A percentile compares a stretch with the other conserved stretches of the same genome.
Conservation (phyloP, 2,329 filamentous ascomycete genomes). For the Hypoxylon sp. region DNA sequence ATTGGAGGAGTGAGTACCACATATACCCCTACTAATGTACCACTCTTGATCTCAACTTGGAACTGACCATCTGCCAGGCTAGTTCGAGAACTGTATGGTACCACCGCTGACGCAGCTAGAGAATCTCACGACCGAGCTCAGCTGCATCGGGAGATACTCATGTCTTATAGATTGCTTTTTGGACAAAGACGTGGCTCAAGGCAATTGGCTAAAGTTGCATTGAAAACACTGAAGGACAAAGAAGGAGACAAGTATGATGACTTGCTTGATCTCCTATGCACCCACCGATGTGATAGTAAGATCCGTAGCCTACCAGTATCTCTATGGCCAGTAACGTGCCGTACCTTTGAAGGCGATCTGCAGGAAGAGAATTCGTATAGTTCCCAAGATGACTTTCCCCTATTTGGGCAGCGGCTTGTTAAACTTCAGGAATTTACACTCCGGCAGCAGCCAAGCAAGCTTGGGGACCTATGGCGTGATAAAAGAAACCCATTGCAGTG, state of each 20-base stretch:
- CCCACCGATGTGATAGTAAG: too few relatives aligned
- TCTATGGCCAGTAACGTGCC: too few relatives aligned
- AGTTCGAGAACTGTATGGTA: too few relatives aligned
- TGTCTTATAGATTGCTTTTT: slow-evolving; percentile 2
- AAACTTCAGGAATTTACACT: background rate
- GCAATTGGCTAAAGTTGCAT: background rate
- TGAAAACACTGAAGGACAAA: too few relatives aligned
- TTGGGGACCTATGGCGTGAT: background rate
- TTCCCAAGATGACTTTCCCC: background rate
- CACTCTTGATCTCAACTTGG: too few relatives aligned
- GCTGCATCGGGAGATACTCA: background rate
- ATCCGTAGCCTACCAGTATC: too few relatives aligned
- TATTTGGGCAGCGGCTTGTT: background rate
- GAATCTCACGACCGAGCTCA: too few relatives aligned
- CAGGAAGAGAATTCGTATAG: background rate
- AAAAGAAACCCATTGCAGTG: background rate
- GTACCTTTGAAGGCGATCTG: too few relatives aligned
- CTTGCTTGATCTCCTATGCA: background rate
- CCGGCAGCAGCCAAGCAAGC: background rate
- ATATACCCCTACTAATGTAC: too few relatives aligned
- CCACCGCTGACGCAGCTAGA: too few relatives aligned
- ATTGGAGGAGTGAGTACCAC: too few relatives aligned
- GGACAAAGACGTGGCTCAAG: background rate
- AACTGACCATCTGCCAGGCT: too few relatives aligned
- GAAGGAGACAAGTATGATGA: background rate